Conservation (phyloP, 2,329 filamentous ascomycete species). For the Diplodia scrobiculata region DNA sequence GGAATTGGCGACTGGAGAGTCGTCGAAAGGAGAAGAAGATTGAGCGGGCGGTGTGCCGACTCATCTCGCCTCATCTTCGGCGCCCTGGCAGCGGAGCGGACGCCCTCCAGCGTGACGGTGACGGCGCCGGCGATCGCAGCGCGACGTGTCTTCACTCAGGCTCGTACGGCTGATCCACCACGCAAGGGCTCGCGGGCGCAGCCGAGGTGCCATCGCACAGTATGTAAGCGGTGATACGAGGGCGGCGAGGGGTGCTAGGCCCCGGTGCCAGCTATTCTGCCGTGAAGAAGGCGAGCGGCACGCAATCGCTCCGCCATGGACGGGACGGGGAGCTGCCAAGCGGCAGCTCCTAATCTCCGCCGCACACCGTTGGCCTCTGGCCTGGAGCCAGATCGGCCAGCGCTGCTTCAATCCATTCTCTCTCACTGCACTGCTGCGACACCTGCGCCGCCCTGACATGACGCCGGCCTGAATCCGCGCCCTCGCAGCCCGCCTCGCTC, state of each 20-base stretch:
- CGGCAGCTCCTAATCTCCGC: constrained; percentile 23
- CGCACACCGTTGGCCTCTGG: background rate
- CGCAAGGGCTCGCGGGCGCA: constrained; percentile 11
- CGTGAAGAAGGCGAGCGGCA: background rate
- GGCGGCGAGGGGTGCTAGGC: background rate
- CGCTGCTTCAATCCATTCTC: background rate
- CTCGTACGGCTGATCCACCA: constrained; percentile 24
- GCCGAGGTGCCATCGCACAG: constrained; percentile 14
- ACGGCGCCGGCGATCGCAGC: background rate
- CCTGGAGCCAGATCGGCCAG: background rate
- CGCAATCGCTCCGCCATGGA: constrained; percentile 12
- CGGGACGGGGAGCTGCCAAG: constrained; percentile 10
- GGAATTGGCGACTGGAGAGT: background rate
- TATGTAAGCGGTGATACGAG: constrained; percentile 19
- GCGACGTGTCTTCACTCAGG: constrained; percentile 20
- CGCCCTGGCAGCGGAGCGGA: background rate
- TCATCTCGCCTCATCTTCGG: constrained; percentile 25
- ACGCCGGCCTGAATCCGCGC: constrained; percentile 11
- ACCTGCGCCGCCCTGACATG: constrained; percentile 30
- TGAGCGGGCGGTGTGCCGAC: background rate
- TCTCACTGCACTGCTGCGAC: background rate
- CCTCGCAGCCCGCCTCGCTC: constrained; percentile 18
- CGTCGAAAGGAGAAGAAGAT: constrained; percentile 15
- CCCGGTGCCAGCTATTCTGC: background rate
- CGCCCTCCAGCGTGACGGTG: background rate